These are phyloP conservation scores for Suillus brevipes DNA, from an alignment of 768 basidiomycete species.

Conservation along the genomic window DNA sequence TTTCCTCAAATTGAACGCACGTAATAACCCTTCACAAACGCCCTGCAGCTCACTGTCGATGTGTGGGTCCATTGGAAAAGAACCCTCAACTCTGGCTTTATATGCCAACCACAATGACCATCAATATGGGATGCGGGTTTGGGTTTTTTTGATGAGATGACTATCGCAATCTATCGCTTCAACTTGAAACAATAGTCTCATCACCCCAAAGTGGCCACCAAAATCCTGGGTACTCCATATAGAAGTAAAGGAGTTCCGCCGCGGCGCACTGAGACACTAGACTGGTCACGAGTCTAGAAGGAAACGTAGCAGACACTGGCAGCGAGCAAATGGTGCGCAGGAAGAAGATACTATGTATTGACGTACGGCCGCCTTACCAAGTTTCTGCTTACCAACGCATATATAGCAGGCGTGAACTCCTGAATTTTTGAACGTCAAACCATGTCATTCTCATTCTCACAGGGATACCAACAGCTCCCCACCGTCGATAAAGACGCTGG, in stretches of 20 bases:
- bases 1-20: background rate
- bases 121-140: background rate
- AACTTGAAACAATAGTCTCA: background rate
- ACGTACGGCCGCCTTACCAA: background rate
- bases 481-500: constrained; percentile 18
- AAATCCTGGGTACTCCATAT: background rate
- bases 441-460: constrained; percentile 27
- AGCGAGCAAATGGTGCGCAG: background rate
- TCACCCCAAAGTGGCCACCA: background rate
- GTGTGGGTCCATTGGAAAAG: background rate
- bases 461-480: constrained; percentile 27
- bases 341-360: background rate
- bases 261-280: no score
- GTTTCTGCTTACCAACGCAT: background rate
- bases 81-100: background rate
- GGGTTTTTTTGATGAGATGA: background rate
- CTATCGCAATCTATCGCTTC: background rate
- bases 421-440: background rate
- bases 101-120: background rate
- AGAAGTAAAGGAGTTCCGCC: no score
- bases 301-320: no score
- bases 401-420: background rate
- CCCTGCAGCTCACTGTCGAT: background rate
- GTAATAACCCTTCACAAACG: background rate
- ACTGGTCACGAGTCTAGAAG: no score